Conservation (phyloP, 2,329 filamentous ascomycete species). For the Fusarium musae region DNA sequence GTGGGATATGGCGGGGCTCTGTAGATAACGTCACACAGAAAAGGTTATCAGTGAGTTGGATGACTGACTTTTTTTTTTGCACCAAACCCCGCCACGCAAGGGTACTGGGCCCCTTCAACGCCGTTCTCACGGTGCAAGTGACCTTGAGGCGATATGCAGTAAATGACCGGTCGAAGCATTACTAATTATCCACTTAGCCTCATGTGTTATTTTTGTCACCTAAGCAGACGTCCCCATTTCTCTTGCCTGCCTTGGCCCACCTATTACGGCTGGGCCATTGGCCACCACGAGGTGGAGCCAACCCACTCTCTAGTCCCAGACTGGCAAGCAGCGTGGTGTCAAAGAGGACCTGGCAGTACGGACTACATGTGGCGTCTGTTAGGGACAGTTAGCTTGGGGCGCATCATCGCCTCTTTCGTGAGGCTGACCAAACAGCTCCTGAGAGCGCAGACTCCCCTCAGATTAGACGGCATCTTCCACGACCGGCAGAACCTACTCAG, state of each 20-base stretch:
- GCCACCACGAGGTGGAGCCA: neutral
- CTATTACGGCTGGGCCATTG: slow-evolving; percentile 16
- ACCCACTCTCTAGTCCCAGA: neutral
- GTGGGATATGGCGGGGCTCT: slow-evolving; percentile 45
- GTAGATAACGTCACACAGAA: slow-evolving; percentile 45
- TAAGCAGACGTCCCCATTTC: neutral
- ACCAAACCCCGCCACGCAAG: slow-evolving; percentile 33
- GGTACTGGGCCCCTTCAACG: slow-evolving; percentile 10
- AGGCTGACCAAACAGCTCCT: slow-evolving; percentile 33
- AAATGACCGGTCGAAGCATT: neutral
- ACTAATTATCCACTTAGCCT: neutral
- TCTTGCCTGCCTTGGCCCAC: neutral
- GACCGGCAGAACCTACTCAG: neutral
- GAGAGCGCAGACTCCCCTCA: slow-evolving; percentile 2
- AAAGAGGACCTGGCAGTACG: neutral
- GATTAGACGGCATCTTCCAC: neutral
- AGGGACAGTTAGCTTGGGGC: slow-evolving; percentile 2
- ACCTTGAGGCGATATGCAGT: neutral
- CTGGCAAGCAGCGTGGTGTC: slow-evolving; percentile 11
- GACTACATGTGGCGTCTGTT: neutral
- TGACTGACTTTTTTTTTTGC: slow-evolving; percentile 41
- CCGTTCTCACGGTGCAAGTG: neutral
- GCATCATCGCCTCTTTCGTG: slow-evolving; percentile 27
- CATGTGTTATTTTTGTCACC: neutral
- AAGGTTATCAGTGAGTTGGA: slow-evolving; percentile 36